A percentile compares a stretch with the other conserved stretches of the same genome.
These are phyloP conservation scores for Aspergillus udagawae DNA, from an alignment of 2,329 filamentous ascomycete genomes.

Conservation along the genomic window DNA sequence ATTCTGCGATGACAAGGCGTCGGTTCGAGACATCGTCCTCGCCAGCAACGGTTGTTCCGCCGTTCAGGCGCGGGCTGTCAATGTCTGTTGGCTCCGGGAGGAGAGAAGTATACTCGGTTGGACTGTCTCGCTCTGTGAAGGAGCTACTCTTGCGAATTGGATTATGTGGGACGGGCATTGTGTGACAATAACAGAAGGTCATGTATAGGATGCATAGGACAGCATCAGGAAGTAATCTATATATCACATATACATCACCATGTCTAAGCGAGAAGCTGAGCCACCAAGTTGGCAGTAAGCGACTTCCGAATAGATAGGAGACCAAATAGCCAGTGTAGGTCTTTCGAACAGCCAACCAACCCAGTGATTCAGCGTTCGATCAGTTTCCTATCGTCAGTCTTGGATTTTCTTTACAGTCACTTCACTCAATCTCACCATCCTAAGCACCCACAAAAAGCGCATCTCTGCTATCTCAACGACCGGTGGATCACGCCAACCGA, in stretches of 20 bases:
- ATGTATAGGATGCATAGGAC: neutral
- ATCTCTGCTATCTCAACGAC: neutral
- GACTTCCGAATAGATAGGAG: neutral
- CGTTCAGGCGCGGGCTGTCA: slow-evolving; percentile 22
- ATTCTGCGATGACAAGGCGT: slow-evolving; percentile 52
- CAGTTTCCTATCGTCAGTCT: neutral
- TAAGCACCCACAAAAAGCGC: neutral
- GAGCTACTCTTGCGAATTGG: neutral
- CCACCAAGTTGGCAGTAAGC: neutral
- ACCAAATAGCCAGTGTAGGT: neutral
- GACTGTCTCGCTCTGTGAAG: neutral
- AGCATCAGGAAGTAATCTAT: neutral
- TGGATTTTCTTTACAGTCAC: neutral
- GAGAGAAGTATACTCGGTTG: slow-evolving; percentile 27
- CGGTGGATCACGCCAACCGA: neutral
- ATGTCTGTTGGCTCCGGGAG: slow-evolving; percentile 19
- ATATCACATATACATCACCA: neutral
- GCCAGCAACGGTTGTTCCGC: slow-evolving; percentile 32
- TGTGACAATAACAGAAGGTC: neutral
- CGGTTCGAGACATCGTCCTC: slow-evolving; percentile 34
- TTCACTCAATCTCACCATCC: neutral
- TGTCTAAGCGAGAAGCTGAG: neutral
- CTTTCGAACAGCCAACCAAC: neutral
- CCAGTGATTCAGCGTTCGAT: neutral
- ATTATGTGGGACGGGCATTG: slow-evolving; percentile 7